Percentiles rank a stretch among this genome's conserved stretches.
phyloP scores from a whole-genome alignment of 2,329 filamentous ascomycete species.

The Fusarium nematophilum region DNA sequence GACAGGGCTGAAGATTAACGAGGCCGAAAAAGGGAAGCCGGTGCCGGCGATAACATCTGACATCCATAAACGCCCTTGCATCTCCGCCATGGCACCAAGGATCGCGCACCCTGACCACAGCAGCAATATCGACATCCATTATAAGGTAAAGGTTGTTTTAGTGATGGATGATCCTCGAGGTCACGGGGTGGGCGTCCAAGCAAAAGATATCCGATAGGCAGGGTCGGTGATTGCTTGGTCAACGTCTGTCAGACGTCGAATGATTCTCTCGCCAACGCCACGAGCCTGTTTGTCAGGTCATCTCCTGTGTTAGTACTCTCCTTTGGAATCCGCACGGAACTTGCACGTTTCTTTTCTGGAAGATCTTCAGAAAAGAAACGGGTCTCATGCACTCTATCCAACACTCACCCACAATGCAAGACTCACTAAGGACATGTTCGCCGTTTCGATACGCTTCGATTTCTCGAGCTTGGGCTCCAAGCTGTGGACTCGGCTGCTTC shows the following conservation, averaged over 20 bases:
- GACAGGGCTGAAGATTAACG: slow-evolving; percentile 1
- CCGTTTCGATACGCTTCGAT: too few species aligned
- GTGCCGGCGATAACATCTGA: background rate
- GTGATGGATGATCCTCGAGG: background rate
- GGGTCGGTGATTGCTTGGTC: too few species aligned
- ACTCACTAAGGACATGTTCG: background rate
- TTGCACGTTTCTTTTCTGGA: too few species aligned
- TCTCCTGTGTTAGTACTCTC: too few species aligned
- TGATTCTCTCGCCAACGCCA: too few species aligned
- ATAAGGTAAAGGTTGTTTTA: background rate
- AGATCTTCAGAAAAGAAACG: too few species aligned
- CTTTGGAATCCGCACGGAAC: too few species aligned
- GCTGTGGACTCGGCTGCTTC: too few species aligned
- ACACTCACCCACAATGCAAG: background rate
- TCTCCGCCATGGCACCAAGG: background rate
- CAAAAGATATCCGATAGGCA: too few species aligned
- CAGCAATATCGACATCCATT: background rate
- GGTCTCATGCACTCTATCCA: background rate
- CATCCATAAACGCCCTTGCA: background rate
- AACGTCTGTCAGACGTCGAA: too few species aligned
- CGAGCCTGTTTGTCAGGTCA: too few species aligned
- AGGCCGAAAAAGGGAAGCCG: background rate
- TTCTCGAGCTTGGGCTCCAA: too few species aligned
- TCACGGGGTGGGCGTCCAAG: background rate
- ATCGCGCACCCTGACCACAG: background rate